phyloP scores from a whole-genome alignment of 208 protist species.

The Porcisia hertigi region DNA sequence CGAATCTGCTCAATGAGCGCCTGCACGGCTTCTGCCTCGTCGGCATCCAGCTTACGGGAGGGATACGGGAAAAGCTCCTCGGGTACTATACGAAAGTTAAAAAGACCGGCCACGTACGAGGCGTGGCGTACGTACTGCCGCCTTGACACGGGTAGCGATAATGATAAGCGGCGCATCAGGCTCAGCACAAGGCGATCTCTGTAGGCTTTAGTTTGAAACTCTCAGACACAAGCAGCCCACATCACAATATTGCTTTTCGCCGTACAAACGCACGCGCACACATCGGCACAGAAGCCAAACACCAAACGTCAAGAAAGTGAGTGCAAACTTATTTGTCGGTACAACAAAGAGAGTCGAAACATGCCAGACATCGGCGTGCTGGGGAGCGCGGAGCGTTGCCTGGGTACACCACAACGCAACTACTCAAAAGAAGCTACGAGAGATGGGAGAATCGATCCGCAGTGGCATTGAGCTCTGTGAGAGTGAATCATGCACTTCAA shows the following conservation, averaged over 20 bases:
- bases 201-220: neutral
- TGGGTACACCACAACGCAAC: neutral
- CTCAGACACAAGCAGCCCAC: neutral
- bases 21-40: constrained; percentile 81
- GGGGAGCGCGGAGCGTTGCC: neutral
- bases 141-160: constrained; percentile 10
- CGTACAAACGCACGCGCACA: too few species aligned
- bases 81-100: constrained; percentile 75
- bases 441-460: neutral
- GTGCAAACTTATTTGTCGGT: neutral
- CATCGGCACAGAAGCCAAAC: neutral
- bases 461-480: neutral
- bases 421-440: neutral
- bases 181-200: constrained; percentile 7
- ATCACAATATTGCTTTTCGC: neutral
- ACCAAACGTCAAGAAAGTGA: neutral
- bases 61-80: constrained; percentile 85
- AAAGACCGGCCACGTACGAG: constrained; percentile 83
- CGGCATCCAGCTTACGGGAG: constrained; percentile 62
- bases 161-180: constrained; percentile 47
- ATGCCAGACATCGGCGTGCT: neutral
- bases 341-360: neutral
- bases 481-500: neutral
- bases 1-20: constrained; percentile 77
- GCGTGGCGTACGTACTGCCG: constrained; percentile 42